Evolutionary conservation across 345 rosid species (phyloP).

Genomic region (Pistacia atlantica): DNA sequence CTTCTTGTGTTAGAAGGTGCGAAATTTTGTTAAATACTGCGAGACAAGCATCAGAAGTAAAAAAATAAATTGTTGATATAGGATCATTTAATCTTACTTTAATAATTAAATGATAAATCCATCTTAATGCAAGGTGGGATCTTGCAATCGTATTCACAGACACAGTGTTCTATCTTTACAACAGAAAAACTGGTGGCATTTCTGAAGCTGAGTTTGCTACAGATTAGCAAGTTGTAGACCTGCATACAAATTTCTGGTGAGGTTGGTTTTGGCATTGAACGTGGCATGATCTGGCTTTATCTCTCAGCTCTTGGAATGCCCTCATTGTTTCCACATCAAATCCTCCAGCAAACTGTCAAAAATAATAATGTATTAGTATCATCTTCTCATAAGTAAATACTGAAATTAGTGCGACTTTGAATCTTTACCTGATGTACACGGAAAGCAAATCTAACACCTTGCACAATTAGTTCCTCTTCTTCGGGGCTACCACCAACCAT

Average conservation of each 20-base stretch:
- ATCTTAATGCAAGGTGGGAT: constrained; percentile 3
- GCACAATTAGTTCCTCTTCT: constrained; percentile 93
- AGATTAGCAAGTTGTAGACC: constrained; percentile 59
- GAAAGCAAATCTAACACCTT: constrained; percentile 93
- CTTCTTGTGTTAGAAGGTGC: not conserved
- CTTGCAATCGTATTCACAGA: constrained; percentile 27
- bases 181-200: constrained; percentile 13
- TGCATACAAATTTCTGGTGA: constrained; percentile 59
- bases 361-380: not conserved
- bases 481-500: constrained; percentile 65
- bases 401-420: not conserved
- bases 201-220: constrained; percentile 75
- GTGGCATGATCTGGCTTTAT: constrained; percentile 81
- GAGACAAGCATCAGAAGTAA: not conserved
- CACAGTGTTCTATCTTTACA: constrained; percentile 28
- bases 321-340: constrained; percentile 94
- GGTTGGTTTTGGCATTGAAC: constrained; percentile 74
- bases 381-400: not conserved
- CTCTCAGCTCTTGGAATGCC: constrained; percentile 93
- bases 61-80: not conserved
- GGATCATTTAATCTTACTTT: not conserved
- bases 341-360: constrained; percentile 88
- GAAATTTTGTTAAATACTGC: not conserved
- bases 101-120: constrained; percentile 9
- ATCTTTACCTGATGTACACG: constrained; percentile 99